A percentile compares a stretch with the other conserved stretches of the same genome.
These are phyloP conservation scores for Cyberlindnera nakhonratchasimensis DNA, from an alignment of 805 yeast species.

Conservation along the genomic window DNA sequence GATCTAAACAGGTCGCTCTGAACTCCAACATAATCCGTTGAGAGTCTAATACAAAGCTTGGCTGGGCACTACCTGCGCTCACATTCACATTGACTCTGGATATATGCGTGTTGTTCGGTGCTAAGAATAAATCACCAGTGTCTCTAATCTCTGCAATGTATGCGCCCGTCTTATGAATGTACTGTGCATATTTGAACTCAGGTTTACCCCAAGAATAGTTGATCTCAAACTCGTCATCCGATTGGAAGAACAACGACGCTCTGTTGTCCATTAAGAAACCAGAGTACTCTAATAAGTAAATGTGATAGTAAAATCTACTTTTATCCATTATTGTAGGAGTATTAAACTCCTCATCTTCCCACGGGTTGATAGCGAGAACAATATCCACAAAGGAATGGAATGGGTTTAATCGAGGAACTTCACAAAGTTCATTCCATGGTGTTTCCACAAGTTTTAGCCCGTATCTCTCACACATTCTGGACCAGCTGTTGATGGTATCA, in stretches of 20 bases:
- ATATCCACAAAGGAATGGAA: constrained; percentile 82
- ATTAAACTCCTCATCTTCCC: constrained; percentile 55
- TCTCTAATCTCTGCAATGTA: constrained; percentile 84
- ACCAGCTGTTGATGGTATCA: constrained; percentile 72
- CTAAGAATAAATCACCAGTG: constrained; percentile 73
- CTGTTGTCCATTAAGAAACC: constrained; percentile 83
- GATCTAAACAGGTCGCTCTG: constrained; percentile 56
- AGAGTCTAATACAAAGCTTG: constrained; percentile 51
- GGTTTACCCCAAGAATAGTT: constrained; percentile 92
- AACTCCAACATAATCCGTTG: constrained; percentile 72
- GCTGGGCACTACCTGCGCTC: constrained; percentile 29
- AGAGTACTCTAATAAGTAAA: constrained; percentile 59
- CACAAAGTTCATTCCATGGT: constrained; percentile 85
- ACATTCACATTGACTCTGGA: constrained; percentile 58
- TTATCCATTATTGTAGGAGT: constrained; percentile 38
- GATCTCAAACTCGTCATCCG: constrained; percentile 54
- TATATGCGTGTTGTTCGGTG: constrained; percentile 83
- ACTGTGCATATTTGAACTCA: constrained; percentile 77
- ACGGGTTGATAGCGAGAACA: constrained; percentile 65
- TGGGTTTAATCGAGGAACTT: constrained; percentile 74
- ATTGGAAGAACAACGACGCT: constrained; percentile 60
- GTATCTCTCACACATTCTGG: constrained; percentile 78
- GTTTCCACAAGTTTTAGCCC: constrained; percentile 81
- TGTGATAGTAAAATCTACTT: constrained; percentile 73
- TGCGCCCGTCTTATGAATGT: constrained; percentile 84